Conservation (phyloP, 2,329 filamentous ascomycete species). For the Venturia effusa region DNA sequence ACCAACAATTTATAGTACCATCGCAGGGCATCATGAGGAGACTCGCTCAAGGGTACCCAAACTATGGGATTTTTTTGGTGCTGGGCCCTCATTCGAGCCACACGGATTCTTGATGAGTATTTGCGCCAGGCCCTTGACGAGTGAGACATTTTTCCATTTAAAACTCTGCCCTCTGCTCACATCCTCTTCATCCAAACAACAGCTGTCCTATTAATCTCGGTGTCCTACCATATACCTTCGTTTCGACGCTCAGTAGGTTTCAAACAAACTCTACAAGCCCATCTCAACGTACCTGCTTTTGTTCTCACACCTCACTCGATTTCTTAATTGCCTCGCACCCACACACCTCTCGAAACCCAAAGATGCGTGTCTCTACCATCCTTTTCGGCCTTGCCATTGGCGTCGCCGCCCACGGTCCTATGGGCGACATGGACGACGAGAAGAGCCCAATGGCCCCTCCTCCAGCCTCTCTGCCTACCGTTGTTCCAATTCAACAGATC, state of each 20-base stretch:
- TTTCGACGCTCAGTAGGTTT: not conserved
- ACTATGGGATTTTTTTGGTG: not conserved
- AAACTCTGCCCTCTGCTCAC: not conserved
- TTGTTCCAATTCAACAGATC: constrained; percentile 10
- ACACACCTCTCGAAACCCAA: not conserved
- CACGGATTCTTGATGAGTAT: not conserved
- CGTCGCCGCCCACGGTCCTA: not conserved
- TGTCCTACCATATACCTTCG: not conserved
- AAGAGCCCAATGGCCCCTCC: too few relatives aligned
- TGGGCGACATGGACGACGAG: not conserved
- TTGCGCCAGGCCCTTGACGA: constrained; percentile 1
- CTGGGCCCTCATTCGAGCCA: not conserved
- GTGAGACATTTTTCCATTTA: not conserved
- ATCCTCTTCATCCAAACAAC: not conserved
- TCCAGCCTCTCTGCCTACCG: not conserved
- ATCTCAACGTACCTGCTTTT: not conserved
- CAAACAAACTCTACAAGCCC: not conserved
- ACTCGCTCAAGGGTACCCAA: not conserved
- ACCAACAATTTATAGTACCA: not conserved
- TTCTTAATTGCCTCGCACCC: not conserved
- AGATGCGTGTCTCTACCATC: constrained; percentile 8
- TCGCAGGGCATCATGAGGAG: not conserved
- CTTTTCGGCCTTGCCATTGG: not conserved
- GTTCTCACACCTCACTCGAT: not conserved
- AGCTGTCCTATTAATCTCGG: not conserved